Percentiles rank a stretch among this genome's conserved stretches.
These are phyloP conservation scores for Sporothrix brunneoviolacea DNA, from an alignment of 2,329 filamentous ascomycete species.

Conservation along the genomic window DNA sequence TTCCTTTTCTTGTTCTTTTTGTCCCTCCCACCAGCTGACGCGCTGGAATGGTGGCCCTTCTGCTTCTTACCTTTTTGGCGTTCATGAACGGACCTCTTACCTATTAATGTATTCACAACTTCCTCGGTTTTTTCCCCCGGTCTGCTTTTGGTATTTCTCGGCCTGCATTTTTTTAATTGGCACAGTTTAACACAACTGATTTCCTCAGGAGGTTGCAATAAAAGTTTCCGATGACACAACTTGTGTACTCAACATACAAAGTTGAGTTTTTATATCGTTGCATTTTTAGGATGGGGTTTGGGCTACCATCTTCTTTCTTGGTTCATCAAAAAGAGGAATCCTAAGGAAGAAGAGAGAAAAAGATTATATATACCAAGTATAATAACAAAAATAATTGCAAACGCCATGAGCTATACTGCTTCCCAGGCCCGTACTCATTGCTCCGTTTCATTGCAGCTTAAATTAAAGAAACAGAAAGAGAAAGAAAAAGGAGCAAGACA, in stretches of 20 bases:
- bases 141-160: too few species aligned
- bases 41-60: too few species aligned
- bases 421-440: too few species aligned
- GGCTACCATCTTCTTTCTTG: not conserved
- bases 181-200: too few species aligned
- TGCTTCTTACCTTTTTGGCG: not conserved
- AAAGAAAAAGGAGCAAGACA: not conserved
- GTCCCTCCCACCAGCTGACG: too few species aligned
- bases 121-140: not conserved
- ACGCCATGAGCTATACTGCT: too few species aligned
- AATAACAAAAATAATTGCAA: too few species aligned
- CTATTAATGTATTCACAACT: not conserved
- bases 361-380: too few species aligned
- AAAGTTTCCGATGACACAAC: not conserved
- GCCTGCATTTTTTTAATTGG: too few species aligned
- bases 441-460: too few species aligned
- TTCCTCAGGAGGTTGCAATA: not conserved
- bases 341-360: constrained; percentile 4
- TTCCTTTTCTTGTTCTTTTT: not conserved
- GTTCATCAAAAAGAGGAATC: not conserved
- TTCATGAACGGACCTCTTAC: too few species aligned
- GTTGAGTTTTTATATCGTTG: not conserved
- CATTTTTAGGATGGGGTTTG: too few species aligned
- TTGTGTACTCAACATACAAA: constrained; percentile 9
- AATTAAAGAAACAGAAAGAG: not conserved